Conservation (phyloP, 805 yeast species). For the Candida xyloterini region DNA sequence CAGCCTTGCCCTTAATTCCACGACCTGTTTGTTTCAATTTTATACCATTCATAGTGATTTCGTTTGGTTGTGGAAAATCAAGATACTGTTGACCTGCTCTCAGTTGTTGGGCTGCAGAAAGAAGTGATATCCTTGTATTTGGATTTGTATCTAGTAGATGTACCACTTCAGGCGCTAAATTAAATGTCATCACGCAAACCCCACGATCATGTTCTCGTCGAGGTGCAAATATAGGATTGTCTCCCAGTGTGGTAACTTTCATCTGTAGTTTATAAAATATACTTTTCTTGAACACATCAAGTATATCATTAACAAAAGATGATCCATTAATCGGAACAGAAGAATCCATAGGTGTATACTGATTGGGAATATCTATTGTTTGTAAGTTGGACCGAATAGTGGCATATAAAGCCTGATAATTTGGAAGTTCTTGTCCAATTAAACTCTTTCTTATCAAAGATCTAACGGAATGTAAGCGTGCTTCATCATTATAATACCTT, state of each 20-base stretch:
- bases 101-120: slow-evolving; percentile 46
- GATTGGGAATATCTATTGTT: slow-evolving; percentile 25
- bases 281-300: slow-evolving; percentile 46
- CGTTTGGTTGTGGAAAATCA: slow-evolving; percentile 71
- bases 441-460: slow-evolving; percentile 40
- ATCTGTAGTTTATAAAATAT: slow-evolving; percentile 54
- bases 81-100: slow-evolving; percentile 32
- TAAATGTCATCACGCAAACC: slow-evolving; percentile 41
- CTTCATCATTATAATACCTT: slow-evolving; percentile 34
- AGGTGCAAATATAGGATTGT: slow-evolving; percentile 44
- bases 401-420: slow-evolving; percentile 31
- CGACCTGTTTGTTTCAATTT: slow-evolving; percentile 53
- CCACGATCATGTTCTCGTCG: slow-evolving; percentile 45
- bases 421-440: slow-evolving; percentile 35
- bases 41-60: slow-evolving; percentile 56
- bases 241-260: slow-evolving; percentile 36
- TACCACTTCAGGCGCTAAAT: slow-evolving; percentile 42
- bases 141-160: slow-evolving; percentile 31
- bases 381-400: slow-evolving; percentile 19
- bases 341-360: slow-evolving; percentile 11
- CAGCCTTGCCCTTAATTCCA: slow-evolving; percentile 74
- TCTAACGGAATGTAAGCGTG: slow-evolving; percentile 44
- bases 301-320: slow-evolving; percentile 34
- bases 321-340: slow-evolving; percentile 1
- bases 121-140: slow-evolving; percentile 43